These are phyloP conservation scores for Scedosporium boydii DNA, from an alignment of 2,329 filamentous ascomycete genomes.

Conservation along the genomic window DNA sequence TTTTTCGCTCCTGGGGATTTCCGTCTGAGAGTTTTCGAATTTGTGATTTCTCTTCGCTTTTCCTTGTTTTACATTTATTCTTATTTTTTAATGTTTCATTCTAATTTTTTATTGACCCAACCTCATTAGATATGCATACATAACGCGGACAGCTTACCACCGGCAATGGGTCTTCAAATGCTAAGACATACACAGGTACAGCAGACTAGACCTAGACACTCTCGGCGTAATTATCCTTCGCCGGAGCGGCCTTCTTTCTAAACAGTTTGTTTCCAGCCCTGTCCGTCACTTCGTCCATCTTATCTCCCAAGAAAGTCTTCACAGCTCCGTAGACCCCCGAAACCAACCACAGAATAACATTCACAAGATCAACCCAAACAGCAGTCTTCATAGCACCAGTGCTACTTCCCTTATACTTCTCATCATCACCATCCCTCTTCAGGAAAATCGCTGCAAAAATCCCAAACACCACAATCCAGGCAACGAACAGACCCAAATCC, in stretches of 20 bases:
- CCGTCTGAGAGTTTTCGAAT: no score
- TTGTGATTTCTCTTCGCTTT: no score
- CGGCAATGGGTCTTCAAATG: no score
- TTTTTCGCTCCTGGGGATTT: no score
- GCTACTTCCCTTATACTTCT: constrained; percentile 31
- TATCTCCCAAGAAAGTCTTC: constrained; percentile 31
- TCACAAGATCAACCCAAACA: constrained; percentile 63
- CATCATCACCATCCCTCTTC: constrained; percentile 40
- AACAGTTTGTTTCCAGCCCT: constrained; percentile 29
- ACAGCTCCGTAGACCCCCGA: constrained; percentile 30
- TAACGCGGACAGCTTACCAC: no score
- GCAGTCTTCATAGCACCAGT: constrained; percentile 54
- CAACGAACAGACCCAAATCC: constrained; percentile 32
- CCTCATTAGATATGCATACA: no score
- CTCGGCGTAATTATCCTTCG: constrained; percentile 19
- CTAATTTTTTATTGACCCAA: no score
- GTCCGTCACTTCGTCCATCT: constrained; percentile 26
- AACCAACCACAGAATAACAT: constrained; percentile 55
- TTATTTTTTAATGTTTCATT: no score
- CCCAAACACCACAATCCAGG: constrained; percentile 61
- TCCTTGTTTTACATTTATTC: no score
- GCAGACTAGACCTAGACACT: constrained; percentile 16
- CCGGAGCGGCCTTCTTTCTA: constrained; percentile 18
- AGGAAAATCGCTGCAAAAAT: constrained; percentile 66
- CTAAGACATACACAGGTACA: neutral